Base-by-base conservation (phyloP, 192 early-diverging fungal genomes). In the Entrophospora sp. region DNA sequence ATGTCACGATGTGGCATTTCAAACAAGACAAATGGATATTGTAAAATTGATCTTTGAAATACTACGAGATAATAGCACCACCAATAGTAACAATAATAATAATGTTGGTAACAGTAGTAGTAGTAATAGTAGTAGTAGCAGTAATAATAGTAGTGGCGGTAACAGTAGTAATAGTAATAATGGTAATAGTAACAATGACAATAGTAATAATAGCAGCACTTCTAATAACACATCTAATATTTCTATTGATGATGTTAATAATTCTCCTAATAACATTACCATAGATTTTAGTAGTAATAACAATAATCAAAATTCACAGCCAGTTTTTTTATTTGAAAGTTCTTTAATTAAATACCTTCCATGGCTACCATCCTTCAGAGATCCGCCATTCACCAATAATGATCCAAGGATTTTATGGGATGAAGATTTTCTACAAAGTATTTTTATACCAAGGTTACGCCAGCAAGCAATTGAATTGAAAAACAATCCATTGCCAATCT, bases 361-460 rank as follows among this genome's bases (percentile, higher is more conserved):
- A 3, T 43, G 58, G 40, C 48, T 42, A 25, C 42, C 27, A 3
- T 35, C 61, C 6, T 63, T 48, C 48, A 27, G 32, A 13, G 34
- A 63, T 22, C 31, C 31, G 2, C 61, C 61, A 35, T 63, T 36
- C 35, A 8, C 10, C 4, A 48, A 63, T 25, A 49, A 49, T 36
- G 44, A 63, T 35, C 45, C 61, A 48, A 16, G 27, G 25, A 49
- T 22, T 25, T 24, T 49, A 32, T 63, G 61, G 61, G 45, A 63
- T 45, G 61, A 63, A 18, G 31, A 48, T 20, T 63, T 63, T 49
- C 43, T 63, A 18, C 13, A 48, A 5, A 34, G 14, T 18, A 27
- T 7, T 13, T 38, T 48, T 13, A 45, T 63, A 5, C 61, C 61
- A 24, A 42, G 16, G 27, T 24, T 63, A 16, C 32, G 61, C 0